Evolutionary conservation across 2,329 filamentous ascomycete species (phyloP).

Genomic region (Xylariales sp.): DNA sequence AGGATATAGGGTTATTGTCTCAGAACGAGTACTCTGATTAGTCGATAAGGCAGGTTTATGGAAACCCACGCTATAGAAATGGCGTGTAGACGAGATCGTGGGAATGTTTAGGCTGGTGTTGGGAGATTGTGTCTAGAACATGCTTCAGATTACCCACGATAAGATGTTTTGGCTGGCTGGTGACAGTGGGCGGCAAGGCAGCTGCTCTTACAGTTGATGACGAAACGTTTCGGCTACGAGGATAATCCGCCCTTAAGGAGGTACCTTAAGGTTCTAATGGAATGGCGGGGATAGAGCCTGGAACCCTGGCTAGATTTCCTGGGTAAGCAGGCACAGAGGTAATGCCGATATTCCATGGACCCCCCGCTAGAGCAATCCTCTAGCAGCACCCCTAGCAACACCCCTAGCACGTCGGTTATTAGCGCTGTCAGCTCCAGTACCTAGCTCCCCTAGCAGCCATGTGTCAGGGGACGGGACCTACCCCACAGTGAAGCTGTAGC

Average conservation of each 20-base stretch:
- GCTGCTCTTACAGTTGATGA: slow-evolving; percentile 34
- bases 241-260: slow-evolving; percentile 31
- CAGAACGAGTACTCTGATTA: slow-evolving; percentile 19
- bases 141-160: not conserved
- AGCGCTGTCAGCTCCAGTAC: slow-evolving; percentile 5
- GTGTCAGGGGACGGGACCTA: slow-evolving; percentile 7
- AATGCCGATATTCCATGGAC: slow-evolving; percentile 19
- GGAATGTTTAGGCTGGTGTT: not conserved
- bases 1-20: slow-evolving; percentile 26
- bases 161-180: slow-evolving; percentile 4
- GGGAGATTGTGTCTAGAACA: slow-evolving; percentile 13
- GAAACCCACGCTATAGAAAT: not conserved
- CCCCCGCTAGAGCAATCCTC: slow-evolving; percentile 21
- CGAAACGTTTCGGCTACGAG: slow-evolving; percentile 35
- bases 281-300: not conserved
- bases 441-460: slow-evolving; percentile 9
- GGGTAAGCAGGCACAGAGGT: no score
- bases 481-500: slow-evolving; percentile 32
- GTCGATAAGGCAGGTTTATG: slow-evolving; percentile 10
- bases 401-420: not conserved
- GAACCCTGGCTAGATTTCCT: slow-evolving; percentile 8
- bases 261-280: no score
- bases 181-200: slow-evolving; percentile 30
- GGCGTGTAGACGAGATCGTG: not conserved
- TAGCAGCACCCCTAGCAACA: not conserved